phyloP scores from a whole-genome alignment of 805 yeast genomes.

The Candida yuanshanica region DNA sequence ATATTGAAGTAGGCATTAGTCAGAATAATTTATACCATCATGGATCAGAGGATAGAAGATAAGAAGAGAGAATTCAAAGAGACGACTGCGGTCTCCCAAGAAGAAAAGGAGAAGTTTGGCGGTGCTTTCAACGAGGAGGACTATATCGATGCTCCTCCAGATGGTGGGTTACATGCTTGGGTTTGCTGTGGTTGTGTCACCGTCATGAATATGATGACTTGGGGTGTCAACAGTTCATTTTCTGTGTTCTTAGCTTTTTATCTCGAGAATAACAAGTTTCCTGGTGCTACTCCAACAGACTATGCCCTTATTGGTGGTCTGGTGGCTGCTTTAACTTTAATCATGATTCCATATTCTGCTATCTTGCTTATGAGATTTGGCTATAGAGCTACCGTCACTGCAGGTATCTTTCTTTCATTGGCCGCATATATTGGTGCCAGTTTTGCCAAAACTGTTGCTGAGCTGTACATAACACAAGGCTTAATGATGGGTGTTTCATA shows the following conservation, averaged over 20 bases:
- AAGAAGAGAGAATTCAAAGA: neutral
- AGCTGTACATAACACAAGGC: slow-evolving; percentile 49
- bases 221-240: slow-evolving; percentile 40
- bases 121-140: slow-evolving; percentile 25
- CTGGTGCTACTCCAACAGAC: slow-evolving; percentile 45
- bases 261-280: slow-evolving; percentile 34
- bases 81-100: neutral
- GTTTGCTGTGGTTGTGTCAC: slow-evolving; percentile 32
- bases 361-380: slow-evolving; percentile 39
- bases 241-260: slow-evolving; percentile 52
- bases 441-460: slow-evolving; percentile 43
- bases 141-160: slow-evolving; percentile 36
- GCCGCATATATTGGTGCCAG: slow-evolving; percentile 48
- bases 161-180: slow-evolving; percentile 45
- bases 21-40: too few species aligned
- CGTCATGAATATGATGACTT: slow-evolving; percentile 24
- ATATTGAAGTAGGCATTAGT: too few species aligned
- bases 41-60: neutral
- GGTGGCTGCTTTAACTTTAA: slow-evolving; percentile 44
- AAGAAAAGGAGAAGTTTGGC: neutral
- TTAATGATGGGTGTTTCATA: slow-evolving; percentile 45
- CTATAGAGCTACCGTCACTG: slow-evolving; percentile 29
- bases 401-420: slow-evolving; percentile 39
- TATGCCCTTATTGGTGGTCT: slow-evolving; percentile 55
- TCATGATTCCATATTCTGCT: slow-evolving; percentile 44